A percentile compares a stretch with the other conserved stretches of the same genome.
These are phyloP conservation scores for Pseudocercospora fuligena DNA, from an alignment of 2,329 filamentous ascomycete species.

Conservation along the genomic window DNA sequence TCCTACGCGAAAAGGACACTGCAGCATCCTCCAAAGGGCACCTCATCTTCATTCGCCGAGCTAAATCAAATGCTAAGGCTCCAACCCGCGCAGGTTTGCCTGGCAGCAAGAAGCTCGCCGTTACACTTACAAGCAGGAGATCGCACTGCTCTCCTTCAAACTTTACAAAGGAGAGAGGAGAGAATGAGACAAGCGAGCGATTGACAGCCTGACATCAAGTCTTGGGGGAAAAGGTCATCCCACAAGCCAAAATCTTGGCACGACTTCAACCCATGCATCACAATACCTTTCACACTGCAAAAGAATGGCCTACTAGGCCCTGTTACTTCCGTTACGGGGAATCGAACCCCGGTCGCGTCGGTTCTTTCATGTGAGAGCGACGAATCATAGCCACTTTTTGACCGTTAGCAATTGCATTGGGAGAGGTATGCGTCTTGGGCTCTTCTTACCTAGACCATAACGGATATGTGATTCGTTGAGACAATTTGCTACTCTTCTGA, in stretches of 20 bases:
- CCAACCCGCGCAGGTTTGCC: neutral
- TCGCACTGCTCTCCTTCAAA: neutral
- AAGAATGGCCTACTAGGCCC: neutral
- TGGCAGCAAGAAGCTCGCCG: neutral
- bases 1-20: neutral
- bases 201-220: neutral
- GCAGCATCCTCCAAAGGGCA: neutral
- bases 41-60: neutral
- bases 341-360: neutral
- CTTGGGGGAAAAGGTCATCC: neutral
- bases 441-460: neutral
- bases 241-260: neutral
- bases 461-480: neutral
- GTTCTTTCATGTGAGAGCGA: neutral
- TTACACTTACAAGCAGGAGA: neutral
- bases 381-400: neutral
- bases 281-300: neutral
- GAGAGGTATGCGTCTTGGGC: neutral
- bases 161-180: neutral
- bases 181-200: neutral
- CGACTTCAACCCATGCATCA: neutral
- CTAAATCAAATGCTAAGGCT: neutral
- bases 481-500: neutral
- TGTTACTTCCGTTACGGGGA: neutral
- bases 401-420: neutral